These are phyloP conservation scores for Penicillium occitanis DNA, from an alignment of 2,329 filamentous ascomycete species.

Conservation along the genomic window DNA sequence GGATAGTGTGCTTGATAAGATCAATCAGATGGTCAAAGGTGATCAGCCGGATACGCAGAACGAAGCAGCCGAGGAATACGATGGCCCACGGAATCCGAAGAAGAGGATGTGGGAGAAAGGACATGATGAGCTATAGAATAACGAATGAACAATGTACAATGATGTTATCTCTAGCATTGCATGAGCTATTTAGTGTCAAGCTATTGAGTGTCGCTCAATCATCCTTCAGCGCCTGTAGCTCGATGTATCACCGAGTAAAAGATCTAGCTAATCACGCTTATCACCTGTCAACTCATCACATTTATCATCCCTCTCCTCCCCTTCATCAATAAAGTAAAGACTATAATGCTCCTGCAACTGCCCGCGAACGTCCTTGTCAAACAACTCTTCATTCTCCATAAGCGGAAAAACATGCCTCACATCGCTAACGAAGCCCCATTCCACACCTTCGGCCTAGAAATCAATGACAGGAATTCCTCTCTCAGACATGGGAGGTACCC, in stretches of 20 bases:
- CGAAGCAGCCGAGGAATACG: conserved; percentile 30
- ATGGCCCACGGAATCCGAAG: conserved; percentile 47
- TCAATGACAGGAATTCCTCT: not conserved
- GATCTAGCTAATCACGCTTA: not conserved
- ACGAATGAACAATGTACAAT: not conserved
- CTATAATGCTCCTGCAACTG: not conserved
- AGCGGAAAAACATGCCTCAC: not conserved
- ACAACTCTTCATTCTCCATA: not conserved
- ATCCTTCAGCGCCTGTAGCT: not conserved
- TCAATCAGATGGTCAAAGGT: conserved; percentile 41
- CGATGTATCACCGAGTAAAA: not conserved
- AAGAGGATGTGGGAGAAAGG: conserved; percentile 52
- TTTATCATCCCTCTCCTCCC: not conserved
- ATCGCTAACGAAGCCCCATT: not conserved
- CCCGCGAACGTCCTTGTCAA: not conserved
- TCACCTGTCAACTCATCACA: not conserved
- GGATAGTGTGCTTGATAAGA: conserved; percentile 43
- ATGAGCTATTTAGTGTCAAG: not conserved
- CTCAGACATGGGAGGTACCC: not conserved
- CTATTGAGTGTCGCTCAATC: too few species aligned
- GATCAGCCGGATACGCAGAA: conserved; percentile 12
- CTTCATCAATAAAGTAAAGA: not conserved
- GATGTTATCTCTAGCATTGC: not conserved
- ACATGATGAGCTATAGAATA: conserved; percentile 35
- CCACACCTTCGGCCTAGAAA: not conserved